Conservation (phyloP, 805 yeast genomes). For the Ogataea ganodermae region DNA sequence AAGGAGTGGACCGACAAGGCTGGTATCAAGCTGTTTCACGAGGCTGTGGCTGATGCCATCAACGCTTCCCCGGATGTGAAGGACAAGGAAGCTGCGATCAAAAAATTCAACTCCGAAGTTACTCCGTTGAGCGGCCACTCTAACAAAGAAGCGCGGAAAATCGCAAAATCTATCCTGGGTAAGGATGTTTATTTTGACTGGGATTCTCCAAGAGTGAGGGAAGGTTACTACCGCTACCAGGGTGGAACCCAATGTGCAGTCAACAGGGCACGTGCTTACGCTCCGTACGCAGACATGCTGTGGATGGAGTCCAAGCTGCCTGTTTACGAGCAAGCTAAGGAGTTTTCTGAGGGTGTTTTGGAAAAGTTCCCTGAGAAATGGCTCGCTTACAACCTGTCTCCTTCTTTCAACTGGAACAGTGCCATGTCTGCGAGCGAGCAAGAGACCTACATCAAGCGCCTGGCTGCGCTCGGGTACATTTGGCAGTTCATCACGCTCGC, state of each 20-base stretch:
- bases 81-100: conserved; percentile 63
- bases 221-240: conserved; percentile 92
- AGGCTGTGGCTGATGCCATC: conserved; percentile 86
- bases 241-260: conserved; percentile 98
- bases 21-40: conserved; percentile 83
- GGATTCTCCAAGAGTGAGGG: conserved; percentile 94
- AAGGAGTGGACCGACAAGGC: conserved; percentile 81
- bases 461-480: conserved; percentile 86
- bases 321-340: conserved; percentile 89
- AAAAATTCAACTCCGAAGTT: conserved; percentile 65
- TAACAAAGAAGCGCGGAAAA: conserved; percentile 72
- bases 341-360: conserved; percentile 90
- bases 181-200: conserved; percentile 87
- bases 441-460: conserved; percentile 83
- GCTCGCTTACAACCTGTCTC: conserved; percentile 96
- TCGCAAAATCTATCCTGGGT: conserved; percentile 77
- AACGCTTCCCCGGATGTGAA: conserved; percentile 51
- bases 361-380: conserved; percentile 83
- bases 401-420: conserved; percentile 96
- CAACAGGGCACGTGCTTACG: conserved; percentile 92
- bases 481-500: conserved; percentile 99
- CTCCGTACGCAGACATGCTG: conserved; percentile 92
- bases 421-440: conserved; percentile 89
- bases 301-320: conserved; percentile 99
- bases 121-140: conserved; percentile 77